Evolutionary conservation across 2,329 filamentous ascomycete species (phyloP), one percentile per base, ranked within the genome.

Genomic region (Zelopaecilomyces penicillatus): DNA sequence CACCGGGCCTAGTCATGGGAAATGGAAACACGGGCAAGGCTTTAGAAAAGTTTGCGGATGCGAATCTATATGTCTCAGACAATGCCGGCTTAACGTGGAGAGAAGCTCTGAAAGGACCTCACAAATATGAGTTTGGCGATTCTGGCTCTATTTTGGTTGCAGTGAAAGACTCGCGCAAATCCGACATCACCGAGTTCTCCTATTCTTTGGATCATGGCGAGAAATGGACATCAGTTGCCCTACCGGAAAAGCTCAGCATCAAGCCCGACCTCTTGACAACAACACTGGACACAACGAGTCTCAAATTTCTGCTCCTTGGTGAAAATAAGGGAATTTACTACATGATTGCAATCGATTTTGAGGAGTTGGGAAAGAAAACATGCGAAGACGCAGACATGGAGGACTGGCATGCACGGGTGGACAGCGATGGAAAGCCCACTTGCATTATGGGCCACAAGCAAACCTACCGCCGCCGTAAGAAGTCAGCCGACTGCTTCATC

Each of bases 371-470:
- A 53, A 83, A 93, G 64, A 74, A 78, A 30, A 86, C 86, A 47
- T 98, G 94, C 66, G 76, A 74, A 43, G 75, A 83, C 34, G 71
- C 78, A 32, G 87, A 95, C 55, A 84, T 96, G 65, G 89, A 96
- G 59, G 76, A 83, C 43, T 98, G 93, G 93, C 80, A 80, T 52
- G 93, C 93, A 27, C 82, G 90, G 11, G 75, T 86, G 33, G 84
- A 95, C 58, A 77, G 85, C 30, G 77, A 95, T 26, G 85, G 85
- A 30, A 77, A 95, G 42, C 77, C 90, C 3, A 87, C 82, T 41
- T 98, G 93, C 62, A 72, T 98, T 52, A 97, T 98, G 91, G 93
- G 93, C 19, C 90, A 95, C 62, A 95, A 83, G 57, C 91, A 97
- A 61, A 87, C 78, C 50, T 98, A 85, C 65, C 76, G 73, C 44